Percentiles rank a stretch among this genome's conserved stretches.
These are phyloP conservation scores for Entomortierella parvispora DNA, from an alignment of 192 early-diverging fungal genomes.

Conservation along the genomic window DNA sequence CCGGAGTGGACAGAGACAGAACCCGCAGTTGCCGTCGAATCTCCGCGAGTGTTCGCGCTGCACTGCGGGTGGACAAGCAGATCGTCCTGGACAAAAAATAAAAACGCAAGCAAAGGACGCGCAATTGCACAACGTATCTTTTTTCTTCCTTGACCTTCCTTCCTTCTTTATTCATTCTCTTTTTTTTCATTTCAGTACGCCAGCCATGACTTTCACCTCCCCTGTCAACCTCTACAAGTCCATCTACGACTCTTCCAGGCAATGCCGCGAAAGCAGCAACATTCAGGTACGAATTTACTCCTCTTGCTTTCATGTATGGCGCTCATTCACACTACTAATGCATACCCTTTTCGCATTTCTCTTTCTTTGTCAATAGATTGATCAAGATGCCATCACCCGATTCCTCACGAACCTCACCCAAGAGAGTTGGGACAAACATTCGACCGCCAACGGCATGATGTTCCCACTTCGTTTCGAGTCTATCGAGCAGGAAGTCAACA, in stretches of 20 bases:
- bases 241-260: slow-evolving; percentile 21
- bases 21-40: too few species aligned
- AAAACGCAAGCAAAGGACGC: background rate
- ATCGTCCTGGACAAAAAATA: slow-evolving; percentile 3
- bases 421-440: slow-evolving; percentile 54
- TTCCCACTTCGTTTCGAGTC: slow-evolving; percentile 84
- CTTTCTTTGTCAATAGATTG: slow-evolving; percentile 23
- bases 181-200: background rate
- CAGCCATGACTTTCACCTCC: slow-evolving; percentile 42
- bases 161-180: background rate
- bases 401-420: slow-evolving; percentile 42
- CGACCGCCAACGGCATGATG: slow-evolving; percentile 59
- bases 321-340: background rate
- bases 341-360: background rate
- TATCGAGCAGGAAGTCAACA: slow-evolving; percentile 78
- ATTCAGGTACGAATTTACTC: slow-evolving; percentile 44
- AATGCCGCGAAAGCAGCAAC: slow-evolving; percentile 45
- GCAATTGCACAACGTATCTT: background rate
- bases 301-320: too few species aligned
- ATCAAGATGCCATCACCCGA: slow-evolving; percentile 22
- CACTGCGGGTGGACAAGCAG: slow-evolving; percentile 27
- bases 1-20: too few species aligned
- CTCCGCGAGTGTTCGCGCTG: too few species aligned
- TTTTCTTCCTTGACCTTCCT: background rate
- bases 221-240: slow-evolving; percentile 43